Evolutionary conservation across 129 eudicot genomes (phyloP), one percentile per base, ranked within the genome.

Genomic region (Flaveria trinervia): DNA sequence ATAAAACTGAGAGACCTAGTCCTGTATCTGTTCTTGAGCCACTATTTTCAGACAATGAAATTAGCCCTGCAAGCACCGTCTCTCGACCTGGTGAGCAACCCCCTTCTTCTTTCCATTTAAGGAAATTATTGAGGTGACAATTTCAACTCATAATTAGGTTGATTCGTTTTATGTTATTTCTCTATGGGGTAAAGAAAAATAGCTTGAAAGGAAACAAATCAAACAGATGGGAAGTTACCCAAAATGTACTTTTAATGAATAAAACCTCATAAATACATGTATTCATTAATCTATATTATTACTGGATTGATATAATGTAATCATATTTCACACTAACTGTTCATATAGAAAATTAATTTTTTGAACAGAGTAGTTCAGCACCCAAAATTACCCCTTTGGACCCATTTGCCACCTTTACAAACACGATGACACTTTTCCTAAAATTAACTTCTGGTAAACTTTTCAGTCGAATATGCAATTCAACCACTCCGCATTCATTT

Each of bases 11-110:
- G 75, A 85, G 83, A 20, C 96, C 93, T 9, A 95, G 99, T 79
- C 99, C 99, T 22, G 62, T 87, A 52, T 91, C 99, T 55, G 92
- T 91, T 78, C 99, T 95, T 51, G 99, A 91, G 75, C 96, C 96
- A 44, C 67, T 88, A 51, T 91, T 89, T 72, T 67, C 86, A 51
- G 97, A 91, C 54, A 88, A 84, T 73, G 97, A 95, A 25, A 84
- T 89, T 60, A 95, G 93, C 78, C 98, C 97, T 77, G 71, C 92
- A 46, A 78, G 82, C 76, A 78, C 82, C 77, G 75, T 48, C 55
- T 72, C 85, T 54, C 83, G 72, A 44, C 80, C 74, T 23, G 90
- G 99, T 95, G 80, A 49, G 87, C 44, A 78, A 36, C 20, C 55
- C 8, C 39, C 22, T 78, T 50, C 51, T 44, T 78, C 39, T 70